phyloP scores from a whole-genome alignment of 2,329 filamentous ascomycete species.

The Phaeoacremonium minimum region DNA sequence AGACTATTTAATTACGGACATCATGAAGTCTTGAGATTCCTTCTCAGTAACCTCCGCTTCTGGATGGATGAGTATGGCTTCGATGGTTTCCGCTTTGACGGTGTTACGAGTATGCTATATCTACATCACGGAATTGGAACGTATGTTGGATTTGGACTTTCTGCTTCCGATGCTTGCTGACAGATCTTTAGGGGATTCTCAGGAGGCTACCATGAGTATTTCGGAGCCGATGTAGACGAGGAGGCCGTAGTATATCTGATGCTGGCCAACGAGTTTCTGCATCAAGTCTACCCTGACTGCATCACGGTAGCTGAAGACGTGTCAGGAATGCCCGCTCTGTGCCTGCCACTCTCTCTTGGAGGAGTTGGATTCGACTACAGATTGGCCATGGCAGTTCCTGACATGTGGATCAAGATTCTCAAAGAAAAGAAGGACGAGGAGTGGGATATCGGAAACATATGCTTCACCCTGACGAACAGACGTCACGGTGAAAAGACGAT shows the following conservation, averaged over 20 bases:
- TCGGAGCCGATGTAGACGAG: conserved; percentile 82
- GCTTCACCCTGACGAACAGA: conserved; percentile 85
- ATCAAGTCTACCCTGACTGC: conserved; percentile 77
- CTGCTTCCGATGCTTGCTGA: conserved; percentile 14
- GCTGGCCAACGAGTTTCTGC: conserved; percentile 93
- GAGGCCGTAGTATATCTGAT: conserved; percentile 94
- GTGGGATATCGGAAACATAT: conserved; percentile 85
- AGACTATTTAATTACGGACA: conserved; percentile 94
- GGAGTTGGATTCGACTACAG: conserved; percentile 97
- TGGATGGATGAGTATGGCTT: conserved; percentile 99
- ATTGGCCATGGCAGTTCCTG: conserved; percentile 94
- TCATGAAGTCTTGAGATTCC: conserved; percentile 92
- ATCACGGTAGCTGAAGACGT: conserved; percentile 97
- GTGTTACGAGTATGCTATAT: conserved; percentile 98
- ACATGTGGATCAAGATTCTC: conserved; percentile 98
- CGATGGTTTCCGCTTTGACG: conserved; percentile 96
- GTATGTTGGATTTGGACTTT: no score
- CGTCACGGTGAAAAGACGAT: conserved; percentile 97
- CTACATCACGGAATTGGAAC: conserved; percentile 94
- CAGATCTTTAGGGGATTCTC: conserved; percentile 73
- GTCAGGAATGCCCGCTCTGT: conserved; percentile 97
- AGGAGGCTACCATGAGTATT: conserved; percentile 97
- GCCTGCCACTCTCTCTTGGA: conserved; percentile 77
- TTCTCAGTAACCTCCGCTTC: conserved; percentile 91
- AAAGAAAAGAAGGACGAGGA: conserved; percentile 89